A percentile compares a stretch with the other conserved stretches of the same genome.
phyloP scores from a whole-genome alignment of 73 alveolate genomes.

The Tetrahymena borealis region DNA sequence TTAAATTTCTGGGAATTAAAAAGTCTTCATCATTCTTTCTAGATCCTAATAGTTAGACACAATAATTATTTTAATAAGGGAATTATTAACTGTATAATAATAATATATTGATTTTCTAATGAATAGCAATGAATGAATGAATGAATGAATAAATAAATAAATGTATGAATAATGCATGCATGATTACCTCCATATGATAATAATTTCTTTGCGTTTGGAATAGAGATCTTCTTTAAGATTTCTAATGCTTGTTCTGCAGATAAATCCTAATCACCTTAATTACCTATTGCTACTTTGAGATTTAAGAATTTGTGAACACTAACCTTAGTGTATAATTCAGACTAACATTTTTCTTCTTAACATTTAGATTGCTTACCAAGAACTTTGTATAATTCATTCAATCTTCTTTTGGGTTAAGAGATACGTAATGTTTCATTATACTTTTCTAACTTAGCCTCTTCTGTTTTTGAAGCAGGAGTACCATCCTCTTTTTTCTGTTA shows the following conservation, averaged over 20 bases:
- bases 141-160: too few relatives aligned
- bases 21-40: background rate
- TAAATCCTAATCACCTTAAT: background rate
- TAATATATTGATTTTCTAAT: too few relatives aligned
- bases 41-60: background rate
- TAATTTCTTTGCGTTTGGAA: background rate
- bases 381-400: background rate
- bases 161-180: too few relatives aligned
- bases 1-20: conserved; percentile 1
- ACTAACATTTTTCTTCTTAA: background rate
- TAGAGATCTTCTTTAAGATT: background rate
- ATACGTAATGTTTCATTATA: background rate
- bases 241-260: background rate
- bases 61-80: too few relatives aligned
- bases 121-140: too few relatives aligned
- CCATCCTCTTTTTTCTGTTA: background rate
- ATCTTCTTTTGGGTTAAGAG: background rate
- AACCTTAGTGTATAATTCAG: background rate
- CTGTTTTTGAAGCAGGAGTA: background rate
- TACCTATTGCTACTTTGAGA: background rate
- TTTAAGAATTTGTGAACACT: background rate
- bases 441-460: background rate
- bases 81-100: too few relatives aligned
- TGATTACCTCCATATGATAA: background rate
- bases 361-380: background rate